Conservation (phyloP, 192 early-diverging fungal species). For the Piromyces finnis region DNA sequence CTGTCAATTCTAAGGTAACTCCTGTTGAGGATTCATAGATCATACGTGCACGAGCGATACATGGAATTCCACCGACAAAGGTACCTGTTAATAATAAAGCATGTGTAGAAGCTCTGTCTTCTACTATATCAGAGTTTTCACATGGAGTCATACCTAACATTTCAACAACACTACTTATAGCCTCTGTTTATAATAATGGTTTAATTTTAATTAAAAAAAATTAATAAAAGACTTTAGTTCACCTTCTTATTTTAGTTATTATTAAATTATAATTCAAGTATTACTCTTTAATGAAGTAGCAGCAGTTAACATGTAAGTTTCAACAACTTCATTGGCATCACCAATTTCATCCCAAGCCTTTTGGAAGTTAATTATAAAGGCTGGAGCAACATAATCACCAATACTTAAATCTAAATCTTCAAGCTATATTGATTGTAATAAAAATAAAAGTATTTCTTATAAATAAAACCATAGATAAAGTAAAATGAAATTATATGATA, state of each 20-base stretch:
- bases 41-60: constrained; percentile 73
- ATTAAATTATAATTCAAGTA: no score
- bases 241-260: no score
- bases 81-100: constrained; percentile 66
- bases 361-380: constrained; percentile 61
- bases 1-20: constrained; percentile 81
- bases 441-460: no score
- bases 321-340: constrained; percentile 49
- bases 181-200: constrained; percentile 15
- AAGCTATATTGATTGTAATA: no score
- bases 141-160: constrained; percentile 74
- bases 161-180: constrained; percentile 47
- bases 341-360: constrained; percentile 64
- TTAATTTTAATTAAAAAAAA: not conserved
- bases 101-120: constrained; percentile 62
- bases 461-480: no score
- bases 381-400: constrained; percentile 81
- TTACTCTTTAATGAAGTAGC: constrained; percentile 56
- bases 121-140: constrained; percentile 43
- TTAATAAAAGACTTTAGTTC: not conserved
- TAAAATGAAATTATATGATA: not conserved
- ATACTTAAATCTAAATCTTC: constrained; percentile 71
- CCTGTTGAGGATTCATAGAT: constrained; percentile 60
- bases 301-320: constrained; percentile 74
- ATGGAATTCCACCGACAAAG: constrained; percentile 61